These are phyloP conservation scores for Fusarium globosum DNA, from an alignment of 2,329 filamentous ascomycete genomes.

Conservation along the genomic window DNA sequence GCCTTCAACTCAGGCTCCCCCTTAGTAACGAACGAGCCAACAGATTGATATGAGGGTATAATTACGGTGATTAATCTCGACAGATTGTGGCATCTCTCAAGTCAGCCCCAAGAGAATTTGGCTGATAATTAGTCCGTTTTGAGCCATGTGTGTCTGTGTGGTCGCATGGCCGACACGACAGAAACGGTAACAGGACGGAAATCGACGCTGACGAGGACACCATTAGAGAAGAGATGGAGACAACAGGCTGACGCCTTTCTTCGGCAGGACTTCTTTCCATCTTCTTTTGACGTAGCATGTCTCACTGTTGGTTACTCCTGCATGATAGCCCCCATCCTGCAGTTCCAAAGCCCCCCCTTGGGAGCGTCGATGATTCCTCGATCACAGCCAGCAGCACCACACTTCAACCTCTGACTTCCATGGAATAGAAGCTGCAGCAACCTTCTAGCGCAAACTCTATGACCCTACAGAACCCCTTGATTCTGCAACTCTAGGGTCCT, in stretches of 20 bases:
- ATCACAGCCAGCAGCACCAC: not conserved
- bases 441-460: conserved; percentile 45
- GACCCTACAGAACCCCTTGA: conserved; percentile 15
- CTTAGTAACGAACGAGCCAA: not conserved
- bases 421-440: conserved; percentile 28
- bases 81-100: conserved; percentile 4
- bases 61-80: conserved; percentile 5
- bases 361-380: conserved; percentile 22
- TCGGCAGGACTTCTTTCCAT: conserved; percentile 12
- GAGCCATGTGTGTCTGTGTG: conserved; percentile 35
- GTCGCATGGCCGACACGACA: conserved; percentile 17
- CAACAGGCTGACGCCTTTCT: conserved; percentile 2
- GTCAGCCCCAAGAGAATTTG: not conserved
- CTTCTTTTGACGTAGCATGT: conserved; percentile 35
- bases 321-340: conserved; percentile 2
- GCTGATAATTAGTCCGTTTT: conserved; percentile 12
- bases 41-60: not conserved
- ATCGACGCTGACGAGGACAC: conserved; percentile 34
- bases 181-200: conserved; percentile 31
- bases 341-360: not conserved
- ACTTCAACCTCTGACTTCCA: not conserved
- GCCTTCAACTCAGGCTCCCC: not conserved
- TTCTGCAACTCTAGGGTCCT: not conserved
- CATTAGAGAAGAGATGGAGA: conserved; percentile 2
- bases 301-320: conserved; percentile 24